phyloP scores from a whole-genome alignment of 257 asterid genomes.

The Lycium ferocissimum region DNA sequence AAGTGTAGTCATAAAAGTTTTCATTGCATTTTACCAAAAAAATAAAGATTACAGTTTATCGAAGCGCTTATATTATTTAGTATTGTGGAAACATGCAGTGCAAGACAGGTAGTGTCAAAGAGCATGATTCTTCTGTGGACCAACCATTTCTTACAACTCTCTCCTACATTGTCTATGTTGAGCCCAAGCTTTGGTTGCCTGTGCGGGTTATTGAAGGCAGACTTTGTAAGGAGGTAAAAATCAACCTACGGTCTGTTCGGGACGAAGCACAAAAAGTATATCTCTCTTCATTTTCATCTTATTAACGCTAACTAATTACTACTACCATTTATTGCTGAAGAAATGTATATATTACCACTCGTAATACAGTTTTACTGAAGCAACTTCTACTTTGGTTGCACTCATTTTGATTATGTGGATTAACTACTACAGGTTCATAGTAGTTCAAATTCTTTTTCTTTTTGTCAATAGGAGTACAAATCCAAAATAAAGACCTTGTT shows the following conservation, averaged over 20 bases:
- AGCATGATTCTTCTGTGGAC: slow-evolving; percentile 42
- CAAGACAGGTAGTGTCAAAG: slow-evolving; percentile 36
- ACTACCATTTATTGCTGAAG: background rate
- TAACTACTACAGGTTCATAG: background rate
- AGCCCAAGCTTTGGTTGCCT: slow-evolving; percentile 87
- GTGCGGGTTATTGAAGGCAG: slow-evolving; percentile 80
- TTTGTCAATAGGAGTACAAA: slow-evolving; percentile 8
- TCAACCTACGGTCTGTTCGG: slow-evolving; percentile 67
- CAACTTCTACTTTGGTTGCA: slow-evolving; percentile 11
- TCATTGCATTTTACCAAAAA: slow-evolving; percentile 7
- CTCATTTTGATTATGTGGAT: slow-evolving; percentile 17
- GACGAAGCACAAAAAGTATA: slow-evolving; percentile 64
- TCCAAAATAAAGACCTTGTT: background rate
- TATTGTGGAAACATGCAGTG: slow-evolving; percentile 48
- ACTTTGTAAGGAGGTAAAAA: slow-evolving; percentile 68
- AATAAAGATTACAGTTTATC: slow-evolving; percentile 14
- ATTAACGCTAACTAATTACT: background rate
- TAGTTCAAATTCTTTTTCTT: background rate
- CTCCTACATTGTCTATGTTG: slow-evolving; percentile 65
- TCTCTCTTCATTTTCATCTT: slow-evolving; percentile 32
- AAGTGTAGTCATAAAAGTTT: background rate
- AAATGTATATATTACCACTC: slow-evolving; percentile 17
- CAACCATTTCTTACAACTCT: slow-evolving; percentile 62
- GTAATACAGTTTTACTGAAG: background rate
- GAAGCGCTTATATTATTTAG: slow-evolving; percentile 29